Percentiles rank a stretch among this genome's conserved stretches.
Conservation (phyloP, 192 early-diverging fungal species). For the Backusella westeae region DNA sequence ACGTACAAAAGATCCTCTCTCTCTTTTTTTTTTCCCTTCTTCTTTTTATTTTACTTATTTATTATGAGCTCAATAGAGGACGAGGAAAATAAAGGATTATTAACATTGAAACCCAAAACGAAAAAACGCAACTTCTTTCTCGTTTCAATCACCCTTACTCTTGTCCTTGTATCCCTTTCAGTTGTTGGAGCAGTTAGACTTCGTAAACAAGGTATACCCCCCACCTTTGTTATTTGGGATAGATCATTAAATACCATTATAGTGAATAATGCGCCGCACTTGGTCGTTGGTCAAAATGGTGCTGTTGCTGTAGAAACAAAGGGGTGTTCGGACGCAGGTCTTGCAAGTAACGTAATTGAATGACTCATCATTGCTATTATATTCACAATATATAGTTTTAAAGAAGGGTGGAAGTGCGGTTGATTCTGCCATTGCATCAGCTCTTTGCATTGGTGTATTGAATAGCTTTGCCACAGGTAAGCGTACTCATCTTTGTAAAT, state of each 20-base stretch:
- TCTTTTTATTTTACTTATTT: background rate
- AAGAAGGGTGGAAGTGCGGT: slow-evolving; percentile 86
- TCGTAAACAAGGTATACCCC: background rate
- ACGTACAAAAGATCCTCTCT: background rate
- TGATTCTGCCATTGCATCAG: slow-evolving; percentile 84
- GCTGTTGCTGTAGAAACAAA: slow-evolving; percentile 70
- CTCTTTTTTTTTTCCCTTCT: background rate
- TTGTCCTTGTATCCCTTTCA: background rate
- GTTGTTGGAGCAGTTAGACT: background rate
- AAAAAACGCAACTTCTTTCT: background rate
- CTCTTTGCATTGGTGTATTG: slow-evolving; percentile 86
- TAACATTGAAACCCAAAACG: background rate
- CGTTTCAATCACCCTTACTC: background rate
- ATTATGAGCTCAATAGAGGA: background rate
- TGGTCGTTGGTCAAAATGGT: slow-evolving; percentile 50
- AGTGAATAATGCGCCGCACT: background rate
- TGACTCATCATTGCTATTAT: background rate
- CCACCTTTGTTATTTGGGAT: background rate
- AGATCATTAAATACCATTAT: background rate
- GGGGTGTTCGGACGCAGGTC: slow-evolving; percentile 67
- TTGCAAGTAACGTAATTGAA: slow-evolving; percentile 42
- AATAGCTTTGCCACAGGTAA: slow-evolving; percentile 81
- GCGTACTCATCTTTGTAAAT: background rate
- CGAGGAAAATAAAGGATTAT: background rate
- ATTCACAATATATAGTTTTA: slow-evolving; percentile 44